Evolutionary conservation across 108 stramenopile genomes (phyloP), one percentile per base, ranked within the genome.

Genomic region (Cyclostephanos invisitatus): DNA sequence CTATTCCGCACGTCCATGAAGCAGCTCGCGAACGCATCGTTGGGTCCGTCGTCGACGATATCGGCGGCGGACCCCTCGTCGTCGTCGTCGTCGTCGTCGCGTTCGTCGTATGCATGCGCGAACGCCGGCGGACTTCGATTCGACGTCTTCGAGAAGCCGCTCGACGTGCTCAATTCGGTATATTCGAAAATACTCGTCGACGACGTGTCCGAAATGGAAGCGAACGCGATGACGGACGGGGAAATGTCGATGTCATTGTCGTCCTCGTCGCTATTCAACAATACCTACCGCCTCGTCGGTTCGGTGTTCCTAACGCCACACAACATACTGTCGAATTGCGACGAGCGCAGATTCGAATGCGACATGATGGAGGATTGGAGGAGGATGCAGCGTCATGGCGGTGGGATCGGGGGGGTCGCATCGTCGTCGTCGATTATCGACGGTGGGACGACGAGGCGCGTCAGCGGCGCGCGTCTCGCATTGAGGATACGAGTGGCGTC

Each of bases 401-500:
- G 40, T 14, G 51, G 17, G 27, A 20, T 1, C 48, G 14, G 48
- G 10, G 18, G 47, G 29, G 35, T 15, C 8, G 32, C 64, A 62
- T 37, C 36, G 5, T 42, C 62, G 62, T 44, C 51, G 35, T 38
- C 17, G n/a, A 59, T n/a, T n/a, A n/a, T n/a, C n/a, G n/a, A n/a
- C n/a, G 32, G 32, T 32, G 32, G 4, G 2, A 28, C 22, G 24
- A 20, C 27, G 32, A 14, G 28, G 22, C 25, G 38, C 10, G 54
- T 40, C 14, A 42, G 48, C 24, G 59, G 84, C 14, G 89, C 75
- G 3, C 75, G 62, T n/a, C 72, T 90, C 24, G 89, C 87, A 18
- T 62, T 90, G 7, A 40, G 89, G 61, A 80, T 88, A 49, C 82
- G 87, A 36, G 56, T 82, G 28, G 87, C 89, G 18, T 81, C 87